Evolutionary conservation across 2,329 filamentous ascomycete species (phyloP).

Genomic region (Pseudopithomyces maydicus): DNA sequence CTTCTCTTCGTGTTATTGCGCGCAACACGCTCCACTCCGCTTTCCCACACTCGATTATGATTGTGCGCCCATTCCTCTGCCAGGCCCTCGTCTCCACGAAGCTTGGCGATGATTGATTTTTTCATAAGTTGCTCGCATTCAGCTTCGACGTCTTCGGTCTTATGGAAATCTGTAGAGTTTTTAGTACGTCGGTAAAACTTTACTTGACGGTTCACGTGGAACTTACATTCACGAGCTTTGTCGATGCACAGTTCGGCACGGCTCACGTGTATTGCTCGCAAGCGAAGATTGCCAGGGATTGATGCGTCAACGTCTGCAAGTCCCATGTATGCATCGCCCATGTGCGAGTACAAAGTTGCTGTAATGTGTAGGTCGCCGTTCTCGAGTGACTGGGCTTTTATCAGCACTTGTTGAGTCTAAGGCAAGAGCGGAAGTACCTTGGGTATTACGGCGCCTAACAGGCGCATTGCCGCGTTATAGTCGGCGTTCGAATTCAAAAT

Average conservation of each 20-base stretch:
- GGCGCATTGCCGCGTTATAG: constrained; percentile 67
- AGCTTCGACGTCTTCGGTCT: constrained; percentile 69
- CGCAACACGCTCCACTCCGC: constrained; percentile 24
- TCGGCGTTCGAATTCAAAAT: constrained; percentile 74
- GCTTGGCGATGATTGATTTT: constrained; percentile 76
- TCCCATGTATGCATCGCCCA: constrained; percentile 81
- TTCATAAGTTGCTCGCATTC: constrained; percentile 82
- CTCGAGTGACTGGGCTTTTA: constrained; percentile 60
- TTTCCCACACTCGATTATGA: constrained; percentile 42
- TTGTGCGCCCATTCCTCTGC: constrained; percentile 46
- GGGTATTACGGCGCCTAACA: constrained; percentile 74
- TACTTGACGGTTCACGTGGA: not conserved
- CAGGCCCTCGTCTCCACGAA: constrained; percentile 55
- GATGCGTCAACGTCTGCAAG: constrained; percentile 61
- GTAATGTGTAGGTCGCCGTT: constrained; percentile 66
- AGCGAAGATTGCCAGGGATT: constrained; percentile 18
- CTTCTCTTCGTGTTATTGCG: not conserved
- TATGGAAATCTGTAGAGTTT: constrained; percentile 60
- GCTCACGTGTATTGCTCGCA: constrained; percentile 27
- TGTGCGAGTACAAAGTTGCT: constrained; percentile 69
- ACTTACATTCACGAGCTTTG: constrained; percentile 41
- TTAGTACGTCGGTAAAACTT: not conserved
- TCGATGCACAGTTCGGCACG: constrained; percentile 44
- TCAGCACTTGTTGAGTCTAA: not conserved
- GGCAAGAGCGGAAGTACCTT: constrained; percentile 55